These are phyloP conservation scores for Musa itinerans DNA, from an alignment of 176 grass and related monocot species.

Conservation along the genomic window DNA sequence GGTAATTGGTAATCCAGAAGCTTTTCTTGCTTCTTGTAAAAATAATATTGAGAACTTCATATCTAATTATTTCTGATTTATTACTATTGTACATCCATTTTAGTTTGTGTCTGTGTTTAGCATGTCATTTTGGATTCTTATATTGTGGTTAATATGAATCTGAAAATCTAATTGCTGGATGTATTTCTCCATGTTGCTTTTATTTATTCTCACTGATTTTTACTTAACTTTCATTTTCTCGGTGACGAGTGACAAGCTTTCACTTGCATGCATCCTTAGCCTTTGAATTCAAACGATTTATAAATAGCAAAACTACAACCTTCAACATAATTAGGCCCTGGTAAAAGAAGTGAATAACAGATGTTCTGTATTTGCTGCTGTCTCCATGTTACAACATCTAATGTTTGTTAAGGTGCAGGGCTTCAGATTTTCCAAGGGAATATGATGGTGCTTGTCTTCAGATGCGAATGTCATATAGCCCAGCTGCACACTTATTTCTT, in stretches of 20 bases:
- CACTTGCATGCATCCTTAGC: not conserved
- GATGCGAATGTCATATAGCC: conserved; percentile 91
- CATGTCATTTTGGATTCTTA: too few species aligned
- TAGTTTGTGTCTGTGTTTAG: too few species aligned
- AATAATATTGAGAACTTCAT: too few species aligned
- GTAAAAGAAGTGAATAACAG: not conserved
- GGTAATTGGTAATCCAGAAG: too few species aligned
- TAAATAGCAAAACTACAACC: not conserved
- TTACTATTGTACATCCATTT: too few species aligned
- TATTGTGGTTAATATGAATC: too few species aligned
- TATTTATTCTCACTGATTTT: too few species aligned
- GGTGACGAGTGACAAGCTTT: not conserved
- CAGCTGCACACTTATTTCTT: conserved; percentile 65
- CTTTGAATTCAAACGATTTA: not conserved
- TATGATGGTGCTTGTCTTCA: conserved; percentile 82
- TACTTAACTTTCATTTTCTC: too few species aligned
- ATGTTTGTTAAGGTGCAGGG: conserved; percentile 34
- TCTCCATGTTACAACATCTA: not conserved
- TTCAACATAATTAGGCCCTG: not conserved
- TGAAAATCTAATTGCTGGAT: too few species aligned
- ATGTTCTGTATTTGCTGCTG: not conserved
- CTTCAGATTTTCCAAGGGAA: conserved; percentile 73
- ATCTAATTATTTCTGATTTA: too few species aligned
- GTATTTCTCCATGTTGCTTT: too few species aligned
- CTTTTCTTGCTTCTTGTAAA: too few species aligned